Percentiles rank a stretch among this genome's conserved stretches.
phyloP scores from a whole-genome alignment of 2,329 filamentous ascomycete species.

The Phialemonium atrogriseum region DNA sequence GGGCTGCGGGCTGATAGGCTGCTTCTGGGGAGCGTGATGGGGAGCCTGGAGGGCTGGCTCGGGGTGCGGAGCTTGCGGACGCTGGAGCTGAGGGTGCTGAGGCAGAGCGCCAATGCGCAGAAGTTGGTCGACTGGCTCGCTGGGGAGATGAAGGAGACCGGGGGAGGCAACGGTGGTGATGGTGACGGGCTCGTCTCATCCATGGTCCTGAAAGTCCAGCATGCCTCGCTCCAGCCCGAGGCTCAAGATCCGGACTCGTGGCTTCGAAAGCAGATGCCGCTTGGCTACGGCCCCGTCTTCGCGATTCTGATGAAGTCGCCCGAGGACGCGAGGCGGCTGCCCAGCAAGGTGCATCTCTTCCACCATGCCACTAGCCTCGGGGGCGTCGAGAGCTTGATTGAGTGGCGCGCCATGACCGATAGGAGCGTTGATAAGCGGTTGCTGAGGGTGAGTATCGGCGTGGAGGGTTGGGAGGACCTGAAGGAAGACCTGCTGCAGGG shows the following conservation, averaged over 20 bases:
- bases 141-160: constrained; percentile 34
- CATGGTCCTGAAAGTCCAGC: constrained; percentile 27
- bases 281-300: constrained; percentile 85
- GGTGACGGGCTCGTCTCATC: constrained; percentile 14
- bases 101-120: constrained; percentile 65
- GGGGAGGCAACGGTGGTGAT: no score
- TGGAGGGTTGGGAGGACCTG: constrained; percentile 83
- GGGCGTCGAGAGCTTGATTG: constrained; percentile 90
- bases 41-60: constrained; percentile 85
- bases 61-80: constrained; percentile 81
- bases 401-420: constrained; percentile 93
- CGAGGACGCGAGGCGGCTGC: constrained; percentile 57
- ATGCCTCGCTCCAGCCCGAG: constrained; percentile 71
- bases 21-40: constrained; percentile 78
- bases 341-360: constrained; percentile 73
- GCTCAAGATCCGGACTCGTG: constrained; percentile 54
- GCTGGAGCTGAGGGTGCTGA: constrained; percentile 69
- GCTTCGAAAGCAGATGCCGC: constrained; percentile 82
- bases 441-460: constrained; percentile 74
- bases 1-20: constrained; percentile 60
- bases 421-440: constrained; percentile 59
- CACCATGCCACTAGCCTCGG: constrained; percentile 93
- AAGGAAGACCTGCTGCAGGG: constrained; percentile 63
- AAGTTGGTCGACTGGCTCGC: constrained; percentile 66
- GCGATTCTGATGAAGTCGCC: constrained; percentile 57